Evolutionary conservation across 1,139 yeast genomes (phyloP).

Genomic region (Nakaseomyces uthaithaninus): DNA sequence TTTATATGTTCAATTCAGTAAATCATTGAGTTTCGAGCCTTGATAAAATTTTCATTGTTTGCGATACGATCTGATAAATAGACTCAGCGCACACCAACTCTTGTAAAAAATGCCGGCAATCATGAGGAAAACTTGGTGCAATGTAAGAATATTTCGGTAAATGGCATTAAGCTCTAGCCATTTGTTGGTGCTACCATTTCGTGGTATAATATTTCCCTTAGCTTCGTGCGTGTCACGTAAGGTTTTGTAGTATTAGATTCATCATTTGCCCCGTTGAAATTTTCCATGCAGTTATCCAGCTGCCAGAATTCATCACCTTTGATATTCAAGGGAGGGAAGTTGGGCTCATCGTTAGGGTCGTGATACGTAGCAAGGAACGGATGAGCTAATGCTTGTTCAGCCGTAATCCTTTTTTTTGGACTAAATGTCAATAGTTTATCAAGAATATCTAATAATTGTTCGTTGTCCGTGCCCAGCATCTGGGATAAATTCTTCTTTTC

Average conservation of each 20-base stretch:
- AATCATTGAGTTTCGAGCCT: no score
- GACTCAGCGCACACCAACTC: no score
- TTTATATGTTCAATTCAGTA: no score
- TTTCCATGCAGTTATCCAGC: slow-evolving; percentile 40
- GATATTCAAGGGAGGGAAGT: slow-evolving; percentile 40
- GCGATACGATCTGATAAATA: no score
- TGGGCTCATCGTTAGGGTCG: slow-evolving; percentile 67
- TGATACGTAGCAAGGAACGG: slow-evolving; percentile 60
- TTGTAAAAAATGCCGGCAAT: no score
- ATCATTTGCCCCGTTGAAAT: slow-evolving; percentile 36
- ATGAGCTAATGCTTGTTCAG: slow-evolving; percentile 56
- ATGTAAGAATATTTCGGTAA: no score
- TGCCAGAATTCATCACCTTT: slow-evolving; percentile 52
- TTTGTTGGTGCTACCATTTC: slow-evolving; percentile 41
- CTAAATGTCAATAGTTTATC: slow-evolving; percentile 53
- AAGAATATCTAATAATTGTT: slow-evolving; percentile 54
- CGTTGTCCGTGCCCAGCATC: slow-evolving; percentile 41
- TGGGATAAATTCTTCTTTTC: slow-evolving; percentile 40
- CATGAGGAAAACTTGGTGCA: no score
- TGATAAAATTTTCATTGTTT: no score
- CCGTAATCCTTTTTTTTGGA: slow-evolving; percentile 57
- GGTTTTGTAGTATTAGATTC: slow-evolving; percentile 14
- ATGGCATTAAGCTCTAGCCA: not conserved
- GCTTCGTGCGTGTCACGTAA: slow-evolving; percentile 20
- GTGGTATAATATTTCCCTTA: slow-evolving; percentile 48